Evolutionary conservation across 805 yeast genomes (phyloP), one percentile per base, ranked within the genome.

Genomic region (Citeromyces matritensis): DNA sequence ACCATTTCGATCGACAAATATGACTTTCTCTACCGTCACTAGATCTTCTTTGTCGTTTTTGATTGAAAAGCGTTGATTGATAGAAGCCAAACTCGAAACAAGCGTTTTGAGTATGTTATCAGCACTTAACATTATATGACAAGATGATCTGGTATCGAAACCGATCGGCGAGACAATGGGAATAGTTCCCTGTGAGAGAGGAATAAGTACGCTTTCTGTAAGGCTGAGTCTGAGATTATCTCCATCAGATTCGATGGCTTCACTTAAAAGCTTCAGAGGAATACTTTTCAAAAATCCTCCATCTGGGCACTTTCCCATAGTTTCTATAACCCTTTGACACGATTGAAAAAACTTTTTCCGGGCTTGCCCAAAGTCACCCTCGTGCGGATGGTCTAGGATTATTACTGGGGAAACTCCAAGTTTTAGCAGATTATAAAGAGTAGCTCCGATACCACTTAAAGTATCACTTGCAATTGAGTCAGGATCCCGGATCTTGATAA

Each of bases 1-100:
- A 2, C 99, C 99, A 12, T 66, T 48, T 1, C 74, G 69, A 43
- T 85, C 96, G 21, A 91, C 58, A 38, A 76, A 73, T 6, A 88
- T 69, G 19, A 88, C 54, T 41, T 91, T 91, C 39, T 91, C 98
- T 27, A 91, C 66, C 1, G 75, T 59, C n/a, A 61, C 48, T 17
- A 61, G 39, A 30, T 55, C 55, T 3, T 28, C 47, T 37, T 29
- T 23, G 13, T 30, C 35, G 5, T 29, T 19, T 9, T 11, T 21
- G 9, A 15, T 3, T 12, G 36, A 34, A 31, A 37, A 31, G 30
- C 42, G 27, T 23, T 38, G 32, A 9, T 50, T 48, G 23, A 53
- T 37, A 8, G 42, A 36, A 9, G 39, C 38, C 29, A 65, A 47
- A 19, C 58, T 55, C 17, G 39, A 35, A 3, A 60, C 56, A 1